These are phyloP conservation scores for Aaosphaeria arxii DNA, from an alignment of 2,329 filamentous ascomycete genomes.

Conservation along the genomic window DNA sequence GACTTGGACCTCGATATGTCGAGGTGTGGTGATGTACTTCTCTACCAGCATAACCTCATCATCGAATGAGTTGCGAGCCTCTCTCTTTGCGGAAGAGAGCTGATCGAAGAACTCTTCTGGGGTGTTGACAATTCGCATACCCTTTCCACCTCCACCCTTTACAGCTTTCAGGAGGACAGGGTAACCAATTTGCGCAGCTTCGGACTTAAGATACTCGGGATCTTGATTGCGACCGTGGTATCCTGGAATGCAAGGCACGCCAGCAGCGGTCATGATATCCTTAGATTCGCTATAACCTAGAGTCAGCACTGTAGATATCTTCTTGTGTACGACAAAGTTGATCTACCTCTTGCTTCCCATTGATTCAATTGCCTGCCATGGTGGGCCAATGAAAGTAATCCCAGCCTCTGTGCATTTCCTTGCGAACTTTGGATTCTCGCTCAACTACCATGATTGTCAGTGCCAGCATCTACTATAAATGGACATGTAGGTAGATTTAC, in stretches of 20 bases:
- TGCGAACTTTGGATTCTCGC: slow-evolving; percentile 90
- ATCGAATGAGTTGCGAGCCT: slow-evolving; percentile 62
- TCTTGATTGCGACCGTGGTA: slow-evolving; percentile 89
- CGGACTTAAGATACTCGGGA: slow-evolving; percentile 56
- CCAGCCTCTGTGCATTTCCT: slow-evolving; percentile 84
- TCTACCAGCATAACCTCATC: slow-evolving; percentile 66
- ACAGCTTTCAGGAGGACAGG: slow-evolving; percentile 65
- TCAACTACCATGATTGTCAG: slow-evolving; percentile 51
- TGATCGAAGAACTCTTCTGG: slow-evolving; percentile 60
- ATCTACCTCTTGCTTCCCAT: slow-evolving; percentile 88
- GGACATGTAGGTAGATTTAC: slow-evolving; percentile 32
- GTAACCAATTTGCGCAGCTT: slow-evolving; percentile 70
- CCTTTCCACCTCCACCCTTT: slow-evolving; percentile 66
- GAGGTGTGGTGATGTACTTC: slow-evolving; percentile 65
- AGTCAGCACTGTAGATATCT: slow-evolving; percentile 5
- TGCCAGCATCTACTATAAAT: neutral
- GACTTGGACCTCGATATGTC: slow-evolving; percentile 66
- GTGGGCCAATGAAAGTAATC: slow-evolving; percentile 90
- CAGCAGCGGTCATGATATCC: slow-evolving; percentile 94
- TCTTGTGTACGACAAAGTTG: neutral
- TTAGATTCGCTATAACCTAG: slow-evolving; percentile 63
- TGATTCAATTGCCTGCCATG: slow-evolving; percentile 68
- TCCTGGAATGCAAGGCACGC: slow-evolving; percentile 92
- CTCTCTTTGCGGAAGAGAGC: slow-evolving; percentile 61
- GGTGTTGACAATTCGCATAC: slow-evolving; percentile 62